Evolutionary conservation across 768 basidiomycete species (phyloP).

Genomic region (Rhodosporidiobolus sp.): DNA sequence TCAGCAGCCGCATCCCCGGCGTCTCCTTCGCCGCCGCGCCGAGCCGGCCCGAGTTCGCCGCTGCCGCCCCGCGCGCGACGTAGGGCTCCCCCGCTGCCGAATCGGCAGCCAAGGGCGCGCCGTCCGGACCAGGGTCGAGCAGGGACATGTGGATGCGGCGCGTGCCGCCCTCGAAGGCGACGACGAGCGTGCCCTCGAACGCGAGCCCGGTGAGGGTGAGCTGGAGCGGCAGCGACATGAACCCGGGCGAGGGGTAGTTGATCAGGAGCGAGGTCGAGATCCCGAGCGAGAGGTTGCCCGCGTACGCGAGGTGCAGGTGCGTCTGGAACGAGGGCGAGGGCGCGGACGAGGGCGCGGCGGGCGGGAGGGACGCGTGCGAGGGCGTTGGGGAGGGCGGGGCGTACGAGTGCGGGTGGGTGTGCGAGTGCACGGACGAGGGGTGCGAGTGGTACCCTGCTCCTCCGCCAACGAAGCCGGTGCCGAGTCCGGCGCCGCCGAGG

Average conservation of each 20-base stretch:
- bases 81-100: too few relatives aligned
- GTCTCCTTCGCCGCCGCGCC: slow-evolving; percentile 1
- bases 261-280: slow-evolving; percentile 89
- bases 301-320: slow-evolving; percentile 77
- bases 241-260: slow-evolving; percentile 92
- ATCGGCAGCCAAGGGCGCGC: neutral
- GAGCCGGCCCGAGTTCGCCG: neutral
- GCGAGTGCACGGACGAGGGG: neutral
- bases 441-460: slow-evolving; percentile 9
- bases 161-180: slow-evolving; percentile 84
- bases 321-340: slow-evolving; percentile 67
- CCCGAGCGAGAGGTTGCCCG: slow-evolving; percentile 70
- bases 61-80: neutral
- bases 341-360: slow-evolving; percentile 47
- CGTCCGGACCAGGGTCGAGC: slow-evolving; percentile 52
- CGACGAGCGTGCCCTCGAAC: slow-evolving; percentile 78
- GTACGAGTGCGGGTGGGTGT: slow-evolving; percentile 21
- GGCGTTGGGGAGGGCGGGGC: neutral
- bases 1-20: slow-evolving; percentile 73
- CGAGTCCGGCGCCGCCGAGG: neutral
- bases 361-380: slow-evolving; percentile 31
- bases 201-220: slow-evolving; percentile 85
- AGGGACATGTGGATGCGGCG: slow-evolving; percentile 81
- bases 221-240: slow-evolving; percentile 95
- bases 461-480: too few relatives aligned